Conservation (phyloP, 495 filamentous ascomycete genomes). For the Amorphotheca resinae region DNA sequence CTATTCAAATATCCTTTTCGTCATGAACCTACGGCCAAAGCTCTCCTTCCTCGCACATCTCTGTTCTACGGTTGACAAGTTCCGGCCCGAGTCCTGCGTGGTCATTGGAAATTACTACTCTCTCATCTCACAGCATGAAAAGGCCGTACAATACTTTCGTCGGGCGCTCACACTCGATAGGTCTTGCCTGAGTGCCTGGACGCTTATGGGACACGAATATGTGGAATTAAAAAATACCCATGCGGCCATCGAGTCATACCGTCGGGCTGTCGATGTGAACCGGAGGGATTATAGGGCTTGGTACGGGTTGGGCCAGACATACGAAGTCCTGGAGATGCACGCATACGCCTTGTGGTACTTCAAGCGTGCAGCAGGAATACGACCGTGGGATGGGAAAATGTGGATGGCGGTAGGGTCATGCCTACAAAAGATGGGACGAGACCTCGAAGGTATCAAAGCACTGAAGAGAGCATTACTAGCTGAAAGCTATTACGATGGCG, state of each 20-base stretch:
- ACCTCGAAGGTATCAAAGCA: conserved; percentile 81
- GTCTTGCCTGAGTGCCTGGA: conserved; percentile 90
- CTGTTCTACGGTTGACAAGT: conserved; percentile 82
- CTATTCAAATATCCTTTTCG: conserved; percentile 94
- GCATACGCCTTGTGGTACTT: conserved; percentile 96
- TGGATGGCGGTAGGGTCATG: conserved; percentile 94
- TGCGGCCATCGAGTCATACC: conserved; percentile 93
- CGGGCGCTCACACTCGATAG: conserved; percentile 91
- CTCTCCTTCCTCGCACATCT: conserved; percentile 86
- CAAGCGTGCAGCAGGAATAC: conserved; percentile 81
- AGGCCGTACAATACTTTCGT: conserved; percentile 95
- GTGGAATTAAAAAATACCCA: conserved; percentile 99
- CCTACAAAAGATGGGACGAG: conserved; percentile 71
- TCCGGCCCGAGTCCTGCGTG: conserved; percentile 93
- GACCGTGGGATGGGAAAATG: conserved; percentile 94
- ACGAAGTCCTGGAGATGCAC: conserved; percentile 96
- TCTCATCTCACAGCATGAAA: conserved; percentile 86
- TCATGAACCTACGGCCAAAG: conserved; percentile 75
- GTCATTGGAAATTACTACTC: conserved; percentile 98
- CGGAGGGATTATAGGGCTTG: conserved; percentile 95
- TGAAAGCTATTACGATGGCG: conserved; percentile 62
- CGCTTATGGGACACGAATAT: conserved; percentile 98
- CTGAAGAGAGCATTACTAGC: conserved; percentile 83
- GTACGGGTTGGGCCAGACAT: conserved; percentile 96
- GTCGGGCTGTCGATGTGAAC: conserved; percentile 92